phyloP scores from a whole-genome alignment of 805 yeast genomes.

The Zygotorulaspora chibaensis region DNA sequence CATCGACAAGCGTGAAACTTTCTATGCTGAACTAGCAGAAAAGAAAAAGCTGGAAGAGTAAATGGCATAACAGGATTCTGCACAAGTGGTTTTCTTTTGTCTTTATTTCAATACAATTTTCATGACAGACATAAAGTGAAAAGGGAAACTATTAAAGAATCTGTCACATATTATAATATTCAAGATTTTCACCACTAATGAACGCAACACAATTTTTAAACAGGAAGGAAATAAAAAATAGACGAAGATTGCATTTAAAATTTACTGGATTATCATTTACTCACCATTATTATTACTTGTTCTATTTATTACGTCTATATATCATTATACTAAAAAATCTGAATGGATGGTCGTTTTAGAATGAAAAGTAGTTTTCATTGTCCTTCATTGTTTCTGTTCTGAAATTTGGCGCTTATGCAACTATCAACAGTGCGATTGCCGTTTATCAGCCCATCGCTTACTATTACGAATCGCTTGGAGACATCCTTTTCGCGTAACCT shows the following conservation, averaged over 20 bases:
- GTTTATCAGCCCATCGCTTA: slow-evolving; percentile 44
- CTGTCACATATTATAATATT: slow-evolving; percentile 6
- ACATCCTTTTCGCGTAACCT: slow-evolving; percentile 36
- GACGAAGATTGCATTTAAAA: background rate
- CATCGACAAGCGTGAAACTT: slow-evolving; percentile 75
- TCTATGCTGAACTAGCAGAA: slow-evolving; percentile 74
- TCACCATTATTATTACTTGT: slow-evolving; percentile 1
- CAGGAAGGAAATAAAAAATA: slow-evolving; percentile 4
- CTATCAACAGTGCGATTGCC: slow-evolving; percentile 9
- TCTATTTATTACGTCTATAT: slow-evolving; percentile 9
- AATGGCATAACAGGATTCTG: slow-evolving; percentile 1
- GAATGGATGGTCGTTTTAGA: slow-evolving; percentile 3
- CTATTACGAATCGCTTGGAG: slow-evolving; percentile 40
- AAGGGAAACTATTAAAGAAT: background rate
- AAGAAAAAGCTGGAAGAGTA: slow-evolving; percentile 47
- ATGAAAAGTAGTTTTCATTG: background rate
- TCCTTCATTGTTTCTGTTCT: background rate
- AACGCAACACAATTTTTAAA: slow-evolving; percentile 8
- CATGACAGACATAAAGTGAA: background rate
- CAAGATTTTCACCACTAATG: slow-evolving; percentile 4
- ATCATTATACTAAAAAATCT: slow-evolving; percentile 1
- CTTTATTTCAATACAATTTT: background rate
- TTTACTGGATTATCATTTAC: slow-evolving; percentile 5
- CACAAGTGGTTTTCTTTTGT: background rate
- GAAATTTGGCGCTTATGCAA: background rate